Conservation (phyloP, 148 eudicot species). For the Gaultheria prostrata region DNA sequence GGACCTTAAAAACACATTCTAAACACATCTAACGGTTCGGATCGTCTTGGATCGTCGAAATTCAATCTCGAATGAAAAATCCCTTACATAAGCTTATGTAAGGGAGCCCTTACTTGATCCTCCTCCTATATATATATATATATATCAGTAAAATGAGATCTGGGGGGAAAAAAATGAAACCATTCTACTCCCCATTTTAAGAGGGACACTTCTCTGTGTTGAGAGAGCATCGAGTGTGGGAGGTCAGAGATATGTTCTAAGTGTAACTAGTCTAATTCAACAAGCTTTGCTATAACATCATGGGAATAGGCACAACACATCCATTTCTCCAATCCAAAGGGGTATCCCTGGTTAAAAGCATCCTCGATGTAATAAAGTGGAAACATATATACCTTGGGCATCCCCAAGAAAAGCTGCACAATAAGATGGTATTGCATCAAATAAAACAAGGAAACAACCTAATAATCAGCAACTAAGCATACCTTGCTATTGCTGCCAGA, state of each 20-base stretch:
- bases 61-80: too few relatives aligned
- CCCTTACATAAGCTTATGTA: too few relatives aligned
- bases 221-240: background rate
- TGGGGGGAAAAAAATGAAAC: background rate
- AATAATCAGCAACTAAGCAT: conserved; percentile 16
- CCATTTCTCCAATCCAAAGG: background rate
- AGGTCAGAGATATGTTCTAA: background rate
- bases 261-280: background rate
- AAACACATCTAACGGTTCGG: too few relatives aligned
- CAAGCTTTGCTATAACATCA: background rate
- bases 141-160: background rate
- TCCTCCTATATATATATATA: too few relatives aligned
- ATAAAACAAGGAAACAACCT: background rate
- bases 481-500: conserved; percentile 53
- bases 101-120: too few relatives aligned
- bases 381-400: background rate
- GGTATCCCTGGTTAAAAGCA: background rate
- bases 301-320: background rate
- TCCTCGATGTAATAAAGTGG: background rate
- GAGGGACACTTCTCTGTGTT: background rate
- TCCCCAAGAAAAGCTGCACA: background rate
- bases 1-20: too few relatives aligned
- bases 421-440: background rate
- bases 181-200: background rate
- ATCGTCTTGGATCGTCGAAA: too few relatives aligned